Evolutionary conservation across 805 yeast species (phyloP).

Genomic region (Blastobotrys muscicola): DNA sequence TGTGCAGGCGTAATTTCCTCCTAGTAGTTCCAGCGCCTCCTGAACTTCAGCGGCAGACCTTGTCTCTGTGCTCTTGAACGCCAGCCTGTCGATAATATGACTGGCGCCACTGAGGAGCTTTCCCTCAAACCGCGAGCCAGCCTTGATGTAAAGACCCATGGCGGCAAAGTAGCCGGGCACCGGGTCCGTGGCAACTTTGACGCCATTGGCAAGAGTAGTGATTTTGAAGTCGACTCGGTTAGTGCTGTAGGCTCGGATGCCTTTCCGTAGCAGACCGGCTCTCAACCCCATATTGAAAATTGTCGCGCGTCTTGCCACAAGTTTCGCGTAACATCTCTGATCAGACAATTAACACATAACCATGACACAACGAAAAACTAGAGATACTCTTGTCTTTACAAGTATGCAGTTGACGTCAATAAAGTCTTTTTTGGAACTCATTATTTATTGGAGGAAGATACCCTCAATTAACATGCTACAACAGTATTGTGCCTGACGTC

Average conservation of each 20-base stretch:
- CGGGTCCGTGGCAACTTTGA: slow-evolving; percentile 73
- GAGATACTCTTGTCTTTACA: no score
- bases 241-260: no score
- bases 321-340: background rate
- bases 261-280: background rate
- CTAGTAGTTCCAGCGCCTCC: slow-evolving; percentile 63
- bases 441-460: no score
- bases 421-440: no score
- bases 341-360: no score
- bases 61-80: slow-evolving; percentile 38
- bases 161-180: slow-evolving; percentile 89
- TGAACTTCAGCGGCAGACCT: slow-evolving; percentile 58
- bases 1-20: slow-evolving; percentile 91
- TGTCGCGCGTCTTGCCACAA: background rate
- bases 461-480: no score
- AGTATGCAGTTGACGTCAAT: no score
- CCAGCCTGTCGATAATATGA: slow-evolving; percentile 77
- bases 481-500: no score
- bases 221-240: slow-evolving; percentile 12
- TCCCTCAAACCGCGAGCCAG: slow-evolving; percentile 81
- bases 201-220: slow-evolving; percentile 58
- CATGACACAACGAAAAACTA: no score
- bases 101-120: slow-evolving; percentile 57
- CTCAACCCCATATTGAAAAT: background rate
- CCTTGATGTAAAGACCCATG: slow-evolving; percentile 77